These are phyloP conservation scores for Toxoplasma gondii DNA, from an alignment of 169 alveolate species.

Conservation along the genomic window DNA sequence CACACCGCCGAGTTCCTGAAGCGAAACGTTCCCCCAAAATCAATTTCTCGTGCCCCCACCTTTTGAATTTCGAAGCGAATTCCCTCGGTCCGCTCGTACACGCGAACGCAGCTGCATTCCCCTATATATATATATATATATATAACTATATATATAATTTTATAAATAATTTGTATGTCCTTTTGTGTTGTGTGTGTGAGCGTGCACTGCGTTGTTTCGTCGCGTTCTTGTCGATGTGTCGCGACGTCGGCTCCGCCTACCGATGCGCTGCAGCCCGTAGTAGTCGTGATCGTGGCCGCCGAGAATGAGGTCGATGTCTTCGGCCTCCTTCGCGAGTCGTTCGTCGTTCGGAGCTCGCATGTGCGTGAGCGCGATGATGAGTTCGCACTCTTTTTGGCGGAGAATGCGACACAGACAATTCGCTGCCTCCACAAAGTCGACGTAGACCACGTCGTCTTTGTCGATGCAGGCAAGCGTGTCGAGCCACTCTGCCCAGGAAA, in stretches of 20 bases:
- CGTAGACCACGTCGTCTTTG: conserved; percentile 81
- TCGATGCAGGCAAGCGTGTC: conserved; percentile 84
- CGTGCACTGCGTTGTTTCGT: background rate
- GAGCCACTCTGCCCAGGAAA: conserved; percentile 80
- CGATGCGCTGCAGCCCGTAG: conserved; percentile 72
- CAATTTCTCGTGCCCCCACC: no score
- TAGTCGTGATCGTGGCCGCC: conserved; percentile 93
- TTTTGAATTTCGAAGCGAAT: no score
- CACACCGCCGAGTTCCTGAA: no score
- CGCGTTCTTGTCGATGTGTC: background rate
- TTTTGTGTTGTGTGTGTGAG: background rate
- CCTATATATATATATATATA: background rate
- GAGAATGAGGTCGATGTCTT: conserved; percentile 86
- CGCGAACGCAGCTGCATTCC: background rate
- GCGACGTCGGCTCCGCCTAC: conserved; percentile 18
- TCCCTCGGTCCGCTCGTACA: background rate
- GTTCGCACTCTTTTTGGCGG: conserved; percentile 83
- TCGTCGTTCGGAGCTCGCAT: conserved; percentile 90
- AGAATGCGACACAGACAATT: conserved; percentile 73
- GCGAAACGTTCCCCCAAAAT: no score
- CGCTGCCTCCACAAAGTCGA: conserved; percentile 82
- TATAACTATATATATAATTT: background rate
- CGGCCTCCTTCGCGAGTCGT: conserved; percentile 79
- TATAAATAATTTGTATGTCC: background rate
- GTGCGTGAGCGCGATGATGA: conserved; percentile 92